Percentiles rank a stretch among this genome's conserved stretches.
These are phyloP conservation scores for Neonectria magnoliae DNA, from an alignment of 2,329 filamentous ascomycete species.

Conservation along the genomic window DNA sequence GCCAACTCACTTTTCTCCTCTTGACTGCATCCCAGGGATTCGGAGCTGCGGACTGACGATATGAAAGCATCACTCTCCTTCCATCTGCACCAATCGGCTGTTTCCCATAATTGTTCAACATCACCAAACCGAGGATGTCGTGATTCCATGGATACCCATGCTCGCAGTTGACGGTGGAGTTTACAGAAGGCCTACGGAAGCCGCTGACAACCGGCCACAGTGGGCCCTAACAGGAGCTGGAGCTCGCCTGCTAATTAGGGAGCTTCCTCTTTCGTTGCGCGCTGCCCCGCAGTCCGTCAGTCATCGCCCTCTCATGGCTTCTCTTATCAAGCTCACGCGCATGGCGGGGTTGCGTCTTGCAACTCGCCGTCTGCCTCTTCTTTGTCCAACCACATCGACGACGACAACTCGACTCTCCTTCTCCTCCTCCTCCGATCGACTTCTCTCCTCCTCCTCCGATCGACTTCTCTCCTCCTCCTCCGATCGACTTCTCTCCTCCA, in stretches of 20 bases:
- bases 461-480: not conserved
- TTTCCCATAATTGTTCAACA: not conserved
- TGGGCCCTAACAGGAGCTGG: conserved; percentile 14
- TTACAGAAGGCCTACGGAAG: conserved; percentile 29
- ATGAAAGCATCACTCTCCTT: not conserved
- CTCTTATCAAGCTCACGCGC: conserved; percentile 27
- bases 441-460: not conserved
- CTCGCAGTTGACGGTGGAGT: not conserved
- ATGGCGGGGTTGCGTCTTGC: conserved; percentile 25
- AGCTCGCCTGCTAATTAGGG: conserved; percentile 7
- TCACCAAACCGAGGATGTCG: not conserved
- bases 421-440: not conserved
- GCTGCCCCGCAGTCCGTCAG: conserved; percentile 15
- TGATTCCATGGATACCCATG: not conserved
- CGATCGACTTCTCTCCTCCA: not conserved
- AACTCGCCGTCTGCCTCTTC: conserved; percentile 5
- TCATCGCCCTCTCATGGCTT: conserved; percentile 11
- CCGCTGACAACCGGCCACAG: conserved; percentile 35
- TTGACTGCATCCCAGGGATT: not conserved
- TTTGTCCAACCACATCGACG: not conserved
- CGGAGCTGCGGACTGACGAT: not conserved
- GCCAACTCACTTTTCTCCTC: not conserved
- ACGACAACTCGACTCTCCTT: not conserved
- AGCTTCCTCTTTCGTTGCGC: conserved; percentile 37
- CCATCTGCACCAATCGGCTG: not conserved